Evolutionary conservation across 2,329 filamentous ascomycete species (phyloP).

Genomic region (Neophaeococcomyces aloes): DNA sequence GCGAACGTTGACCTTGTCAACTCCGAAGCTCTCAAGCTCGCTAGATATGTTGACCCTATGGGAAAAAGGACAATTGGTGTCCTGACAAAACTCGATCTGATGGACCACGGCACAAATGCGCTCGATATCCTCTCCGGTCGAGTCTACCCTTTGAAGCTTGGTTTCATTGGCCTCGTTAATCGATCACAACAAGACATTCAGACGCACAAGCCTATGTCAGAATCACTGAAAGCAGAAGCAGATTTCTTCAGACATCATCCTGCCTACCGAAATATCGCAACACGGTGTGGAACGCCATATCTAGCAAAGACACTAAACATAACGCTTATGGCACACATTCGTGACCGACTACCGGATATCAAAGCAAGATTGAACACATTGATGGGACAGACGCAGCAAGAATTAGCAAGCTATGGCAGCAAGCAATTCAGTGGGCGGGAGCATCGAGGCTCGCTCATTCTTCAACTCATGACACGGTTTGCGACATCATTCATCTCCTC

Average conservation of each 20-base stretch:
- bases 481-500: slow-evolving; percentile 96
- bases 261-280: slow-evolving; percentile 92
- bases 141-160: slow-evolving; percentile 91
- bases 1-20: slow-evolving; percentile 98
- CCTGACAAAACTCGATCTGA: slow-evolving; percentile 90
- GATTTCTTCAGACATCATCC: slow-evolving; percentile 98
- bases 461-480: slow-evolving; percentile 97
- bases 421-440: slow-evolving; percentile 97
- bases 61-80: slow-evolving; percentile 93
- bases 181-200: slow-evolving; percentile 97
- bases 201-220: slow-evolving; percentile 84
- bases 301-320: slow-evolving; percentile 89
- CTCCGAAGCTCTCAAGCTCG: slow-evolving; percentile 92
- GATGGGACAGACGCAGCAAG: slow-evolving; percentile 99
- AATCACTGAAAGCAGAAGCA: slow-evolving; percentile 76
- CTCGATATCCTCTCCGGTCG: slow-evolving; percentile 94
- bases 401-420: slow-evolving; percentile 93
- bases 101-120: slow-evolving; percentile 98
- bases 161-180: slow-evolving; percentile 97
- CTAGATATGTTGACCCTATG: slow-evolving; percentile 89
- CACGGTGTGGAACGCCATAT: slow-evolving; percentile 84
- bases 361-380: slow-evolving; percentile 94
- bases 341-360: slow-evolving; percentile 91
- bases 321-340: slow-evolving; percentile 92
- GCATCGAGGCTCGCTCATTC: slow-evolving; percentile 83